Conservation (phyloP, 2,329 filamentous ascomycete genomes). For the Clarireedia monteithiana region DNA sequence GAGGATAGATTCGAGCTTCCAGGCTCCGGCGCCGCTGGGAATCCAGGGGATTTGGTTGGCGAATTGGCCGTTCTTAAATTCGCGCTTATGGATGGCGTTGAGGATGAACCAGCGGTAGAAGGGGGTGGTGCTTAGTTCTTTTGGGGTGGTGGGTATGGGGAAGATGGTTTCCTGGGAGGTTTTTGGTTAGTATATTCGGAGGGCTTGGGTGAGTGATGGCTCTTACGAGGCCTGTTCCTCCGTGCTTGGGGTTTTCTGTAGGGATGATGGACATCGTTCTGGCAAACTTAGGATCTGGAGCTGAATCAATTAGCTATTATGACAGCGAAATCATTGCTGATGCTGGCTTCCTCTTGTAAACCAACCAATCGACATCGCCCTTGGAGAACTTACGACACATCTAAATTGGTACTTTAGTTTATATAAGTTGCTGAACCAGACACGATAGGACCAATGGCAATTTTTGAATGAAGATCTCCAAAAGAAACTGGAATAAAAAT, state of each 20-base stretch:
- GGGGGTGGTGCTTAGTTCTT: not conserved
- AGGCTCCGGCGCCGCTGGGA: not conserved
- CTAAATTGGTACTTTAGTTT: not conserved
- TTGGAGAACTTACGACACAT: not conserved
- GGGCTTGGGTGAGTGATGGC: no score
- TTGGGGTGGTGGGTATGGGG: not conserved
- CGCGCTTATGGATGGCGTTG: constrained; percentile 5
- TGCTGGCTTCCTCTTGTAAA: not conserved
- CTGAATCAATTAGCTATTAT: not conserved
- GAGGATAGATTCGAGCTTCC: constrained; percentile 1
- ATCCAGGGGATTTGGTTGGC: not conserved
- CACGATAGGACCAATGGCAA: no score
- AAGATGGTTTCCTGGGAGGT: not conserved
- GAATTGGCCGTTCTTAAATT: not conserved
- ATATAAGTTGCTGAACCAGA: no score
- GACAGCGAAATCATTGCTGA: not conserved
- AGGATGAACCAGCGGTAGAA: constrained; percentile 9
- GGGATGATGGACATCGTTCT: not conserved
- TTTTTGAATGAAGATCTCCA: no score
- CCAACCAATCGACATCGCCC: not conserved
- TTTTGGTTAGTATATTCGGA: not conserved
- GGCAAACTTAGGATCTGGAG: not conserved
- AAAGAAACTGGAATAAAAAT: no score
- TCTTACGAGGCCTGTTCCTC: no score
- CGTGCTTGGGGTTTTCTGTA: not conserved